Conservation (phyloP, 2,329 filamentous ascomycete genomes). For the Arachnomyces sp. region DNA sequence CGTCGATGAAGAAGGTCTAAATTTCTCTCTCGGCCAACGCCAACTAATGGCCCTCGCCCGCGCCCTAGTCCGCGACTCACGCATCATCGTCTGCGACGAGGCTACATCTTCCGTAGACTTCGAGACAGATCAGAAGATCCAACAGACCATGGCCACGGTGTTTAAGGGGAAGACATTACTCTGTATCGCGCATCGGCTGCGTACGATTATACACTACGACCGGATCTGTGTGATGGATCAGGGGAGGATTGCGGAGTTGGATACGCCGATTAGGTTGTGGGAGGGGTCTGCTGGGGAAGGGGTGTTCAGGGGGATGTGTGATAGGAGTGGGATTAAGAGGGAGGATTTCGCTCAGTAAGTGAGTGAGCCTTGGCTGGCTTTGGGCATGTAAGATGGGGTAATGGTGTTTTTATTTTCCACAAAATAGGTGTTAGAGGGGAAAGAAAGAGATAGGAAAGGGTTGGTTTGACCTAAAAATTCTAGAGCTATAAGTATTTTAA, state of each 20-base stretch:
- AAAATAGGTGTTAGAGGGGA: too few relatives aligned
- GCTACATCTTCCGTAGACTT: conserved; percentile 90
- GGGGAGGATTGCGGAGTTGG: conserved; percentile 79
- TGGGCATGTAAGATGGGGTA: too few relatives aligned
- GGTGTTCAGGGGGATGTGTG: conserved; percentile 86
- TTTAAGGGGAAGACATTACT: conserved; percentile 82
- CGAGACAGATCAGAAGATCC: conserved; percentile 94
- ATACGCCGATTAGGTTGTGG: conserved; percentile 66
- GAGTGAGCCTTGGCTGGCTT: too few relatives aligned
- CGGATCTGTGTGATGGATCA: conserved; percentile 95
- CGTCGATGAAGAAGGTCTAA: conserved; percentile 90
- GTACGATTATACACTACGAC: conserved; percentile 90
- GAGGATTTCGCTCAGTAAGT: conserved; percentile 26
- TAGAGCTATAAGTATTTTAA: too few relatives aligned
- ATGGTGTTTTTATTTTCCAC: too few relatives aligned
- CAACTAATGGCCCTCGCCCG: conserved; percentile 92
- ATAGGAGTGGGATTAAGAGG: conserved; percentile 64
- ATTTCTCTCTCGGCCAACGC: conserved; percentile 89
- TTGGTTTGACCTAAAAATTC: too few relatives aligned
- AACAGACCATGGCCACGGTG: conserved; percentile 72
- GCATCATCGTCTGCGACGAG: conserved; percentile 95
- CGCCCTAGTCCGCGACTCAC: conserved; percentile 75
- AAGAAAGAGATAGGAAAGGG: too few relatives aligned
- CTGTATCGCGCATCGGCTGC: conserved; percentile 85
- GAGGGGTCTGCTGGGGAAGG: conserved; percentile 47